Base-by-base conservation (phyloP, 1,139 yeast genomes). In the Taphrina pruni region DNA sequence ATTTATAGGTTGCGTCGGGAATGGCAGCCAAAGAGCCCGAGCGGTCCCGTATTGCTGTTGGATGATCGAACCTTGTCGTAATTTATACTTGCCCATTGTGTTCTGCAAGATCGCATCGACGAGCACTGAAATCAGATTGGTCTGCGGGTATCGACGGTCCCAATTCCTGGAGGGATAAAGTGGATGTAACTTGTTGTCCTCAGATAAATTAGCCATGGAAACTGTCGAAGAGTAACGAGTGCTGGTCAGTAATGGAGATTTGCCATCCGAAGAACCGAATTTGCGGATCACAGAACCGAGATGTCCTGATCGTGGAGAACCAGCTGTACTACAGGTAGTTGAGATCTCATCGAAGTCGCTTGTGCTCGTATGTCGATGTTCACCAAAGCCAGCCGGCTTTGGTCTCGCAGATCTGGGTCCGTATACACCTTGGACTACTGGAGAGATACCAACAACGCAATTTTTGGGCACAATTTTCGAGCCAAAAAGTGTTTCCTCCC, bases 401-500 rank as follows among this genome's bases (percentile, higher is more conserved):
- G 58, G 7, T 9, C 11, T 36, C 6, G 43, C 8, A 11, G 26
- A 12, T 14, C 43, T 38, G 12, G 26, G 43, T 6, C 43, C 43
- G 12, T 2, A 32, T 21, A 41, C 35, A 9, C 11, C 17, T n/a
- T 58, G 52, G 9, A 58, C 11, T 32, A 32, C 56, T 11, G 67
- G 61, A 12, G 61, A 43, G 21, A 64, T 26, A 5, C 55, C 67
- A 8, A 64, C 61, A 14, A 48, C 35, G 45, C 52, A 56, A 17
- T 55, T 21, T 26, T 64, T 64, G 17, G 67, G 67, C 11, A 64
- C 52, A 38, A 64, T 50, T 6, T 21, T 54, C n/a, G 67, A 64
- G n/a, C 67, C 67, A 36, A 64, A 55, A 17, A 64, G 61, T 14
- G 56, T 55, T 21, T 64, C 67, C 20, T 64, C 51, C 8, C 61